A percentile compares a stretch with the other conserved stretches of the same genome.
phyloP scores from a whole-genome alignment of 2,329 filamentous ascomycete genomes.

The Westerdykella sp. region DNA sequence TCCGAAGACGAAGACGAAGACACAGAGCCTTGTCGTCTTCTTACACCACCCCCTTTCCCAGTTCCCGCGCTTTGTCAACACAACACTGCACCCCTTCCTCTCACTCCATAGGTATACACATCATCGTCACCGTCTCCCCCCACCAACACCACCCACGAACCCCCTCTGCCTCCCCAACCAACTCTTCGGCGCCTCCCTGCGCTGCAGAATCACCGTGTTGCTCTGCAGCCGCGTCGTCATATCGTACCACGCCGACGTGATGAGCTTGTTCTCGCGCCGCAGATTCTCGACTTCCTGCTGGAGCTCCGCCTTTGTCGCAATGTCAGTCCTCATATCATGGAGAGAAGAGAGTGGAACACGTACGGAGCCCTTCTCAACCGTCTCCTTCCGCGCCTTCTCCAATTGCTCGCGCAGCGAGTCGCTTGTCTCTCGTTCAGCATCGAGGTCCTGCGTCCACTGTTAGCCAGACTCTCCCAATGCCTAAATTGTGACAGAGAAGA shows the following conservation, averaged over 20 bases:
- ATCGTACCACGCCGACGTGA: constrained; percentile 82
- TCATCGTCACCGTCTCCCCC: not conserved
- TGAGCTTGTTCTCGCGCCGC: constrained; percentile 69
- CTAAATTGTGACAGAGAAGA: not conserved
- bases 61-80: no score
- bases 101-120: no score
- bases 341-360: constrained; percentile 4
- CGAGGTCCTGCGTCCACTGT: constrained; percentile 22
- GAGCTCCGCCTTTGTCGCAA: constrained; percentile 20
- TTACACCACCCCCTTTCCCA: no score
- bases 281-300: constrained; percentile 57
- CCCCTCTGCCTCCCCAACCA: constrained; percentile 77
- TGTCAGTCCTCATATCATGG: constrained; percentile 1
- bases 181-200: constrained; percentile 69
- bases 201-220: constrained; percentile 72
- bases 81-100: not conserved
- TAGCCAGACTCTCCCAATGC: not conserved
- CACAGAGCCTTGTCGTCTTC: no score
- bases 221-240: constrained; percentile 71
- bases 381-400: constrained; percentile 30
- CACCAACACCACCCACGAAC: constrained; percentile 29
- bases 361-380: constrained; percentile 34
- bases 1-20: no score
- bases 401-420: constrained; percentile 24
- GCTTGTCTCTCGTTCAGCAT: constrained; percentile 22